A percentile compares a stretch with the other conserved stretches of the same genome.
phyloP scores from a whole-genome alignment of 169 alveolate species.

The Plasmodium relictum region DNA sequence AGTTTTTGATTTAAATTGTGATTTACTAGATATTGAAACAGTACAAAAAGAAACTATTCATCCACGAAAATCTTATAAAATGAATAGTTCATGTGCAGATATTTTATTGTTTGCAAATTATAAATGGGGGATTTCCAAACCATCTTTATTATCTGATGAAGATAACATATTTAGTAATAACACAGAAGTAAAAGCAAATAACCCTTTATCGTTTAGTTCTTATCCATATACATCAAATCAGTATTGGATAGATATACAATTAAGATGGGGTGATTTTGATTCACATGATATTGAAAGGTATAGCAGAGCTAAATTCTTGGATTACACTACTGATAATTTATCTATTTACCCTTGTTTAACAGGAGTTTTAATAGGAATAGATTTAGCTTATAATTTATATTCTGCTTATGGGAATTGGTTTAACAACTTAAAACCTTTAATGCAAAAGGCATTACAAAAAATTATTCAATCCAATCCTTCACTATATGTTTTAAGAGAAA shows the following conservation, averaged over 20 bases:
- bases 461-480: constrained; percentile 99
- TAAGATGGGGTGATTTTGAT: constrained; percentile 99
- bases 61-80: constrained; percentile 99
- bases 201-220: constrained; percentile 29
- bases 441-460: constrained; percentile 98
- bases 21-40: constrained; percentile 98
- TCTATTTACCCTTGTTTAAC: constrained; percentile 99
- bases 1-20: constrained; percentile 99
- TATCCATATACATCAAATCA: constrained; percentile 84
- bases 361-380: constrained; percentile 98
- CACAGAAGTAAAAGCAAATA: constrained; percentile 78
- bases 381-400: constrained; percentile 99
- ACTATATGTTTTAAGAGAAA: constrained; percentile 98
- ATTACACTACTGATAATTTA: constrained; percentile 99
- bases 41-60: constrained; percentile 99
- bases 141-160: constrained; percentile 96
- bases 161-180: constrained; percentile 93
- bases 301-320: constrained; percentile 99
- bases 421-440: constrained; percentile 96
- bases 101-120: constrained; percentile 97
- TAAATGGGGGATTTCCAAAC: constrained; percentile 98
- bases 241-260: constrained; percentile 99
- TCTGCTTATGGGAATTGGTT: constrained; percentile 99
- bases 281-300: constrained; percentile 99
- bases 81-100: constrained; percentile 99